These are phyloP conservation scores for Kalaharituber pfeilii DNA, from an alignment of 2,329 filamentous ascomycete species.

Conservation along the genomic window DNA sequence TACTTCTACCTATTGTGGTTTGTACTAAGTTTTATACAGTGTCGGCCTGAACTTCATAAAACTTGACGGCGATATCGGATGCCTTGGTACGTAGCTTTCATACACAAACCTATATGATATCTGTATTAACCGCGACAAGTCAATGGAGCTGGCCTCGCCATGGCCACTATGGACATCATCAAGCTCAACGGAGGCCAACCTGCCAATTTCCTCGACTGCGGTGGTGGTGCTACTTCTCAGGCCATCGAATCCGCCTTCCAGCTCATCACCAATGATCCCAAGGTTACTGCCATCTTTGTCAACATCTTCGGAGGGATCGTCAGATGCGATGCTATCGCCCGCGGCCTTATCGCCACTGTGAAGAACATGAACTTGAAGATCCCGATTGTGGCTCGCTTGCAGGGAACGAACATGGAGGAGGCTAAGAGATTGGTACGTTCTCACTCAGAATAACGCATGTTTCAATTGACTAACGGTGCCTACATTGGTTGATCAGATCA, in stretches of 20 bases:
- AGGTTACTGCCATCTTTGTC: slow-evolving; percentile 97
- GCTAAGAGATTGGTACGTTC: slow-evolving; percentile 58
- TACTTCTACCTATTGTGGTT: background rate
- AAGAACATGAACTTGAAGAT: slow-evolving; percentile 90
- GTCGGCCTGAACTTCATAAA: slow-evolving; percentile 97
- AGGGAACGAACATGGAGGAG: slow-evolving; percentile 95
- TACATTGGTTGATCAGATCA: slow-evolving; percentile 42
- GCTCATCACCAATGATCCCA: slow-evolving; percentile 94
- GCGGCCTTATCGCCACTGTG: slow-evolving; percentile 87
- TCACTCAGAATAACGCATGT: too few species aligned
- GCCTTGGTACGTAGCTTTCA: slow-evolving; percentile 43
- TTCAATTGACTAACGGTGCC: slow-evolving; percentile 4
- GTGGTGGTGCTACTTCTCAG: slow-evolving; percentile 87
- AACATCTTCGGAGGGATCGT: slow-evolving; percentile 99
- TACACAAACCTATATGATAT: background rate
- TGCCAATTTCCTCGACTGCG: slow-evolving; percentile 97
- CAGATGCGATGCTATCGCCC: slow-evolving; percentile 89
- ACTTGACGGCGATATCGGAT: slow-evolving; percentile 97
- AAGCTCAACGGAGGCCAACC: slow-evolving; percentile 94
- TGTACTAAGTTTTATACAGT: slow-evolving; percentile 21
- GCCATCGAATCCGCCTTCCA: slow-evolving; percentile 97
- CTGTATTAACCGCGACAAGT: slow-evolving; percentile 39
- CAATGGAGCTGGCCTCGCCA: slow-evolving; percentile 96
- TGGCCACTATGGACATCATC: slow-evolving; percentile 99
- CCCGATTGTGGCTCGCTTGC: slow-evolving; percentile 88